Conservation (phyloP, 2,329 filamentous ascomycete species). For the Colletotrichum euphorbiae region DNA sequence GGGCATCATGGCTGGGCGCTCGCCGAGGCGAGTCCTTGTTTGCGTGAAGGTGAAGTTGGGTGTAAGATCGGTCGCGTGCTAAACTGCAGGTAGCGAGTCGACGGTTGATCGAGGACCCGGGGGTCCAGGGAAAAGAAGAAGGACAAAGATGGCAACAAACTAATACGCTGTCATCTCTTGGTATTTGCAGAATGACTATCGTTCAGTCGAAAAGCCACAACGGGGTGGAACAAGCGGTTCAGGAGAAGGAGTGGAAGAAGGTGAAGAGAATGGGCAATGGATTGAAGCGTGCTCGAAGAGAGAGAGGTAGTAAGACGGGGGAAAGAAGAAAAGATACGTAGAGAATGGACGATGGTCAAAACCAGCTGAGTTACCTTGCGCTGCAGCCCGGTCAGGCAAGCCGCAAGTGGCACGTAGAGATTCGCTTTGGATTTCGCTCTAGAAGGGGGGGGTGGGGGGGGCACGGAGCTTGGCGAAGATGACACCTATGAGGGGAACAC, state of each 20-base stretch:
- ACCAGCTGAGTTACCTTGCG: neutral
- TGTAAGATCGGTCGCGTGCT: slow-evolving; percentile 27
- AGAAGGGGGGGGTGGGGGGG: too few species aligned
- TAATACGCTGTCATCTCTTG: slow-evolving; percentile 32
- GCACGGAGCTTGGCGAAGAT: slow-evolving; percentile 26
- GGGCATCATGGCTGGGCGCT: slow-evolving; percentile 57
- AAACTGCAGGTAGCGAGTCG: slow-evolving; percentile 21
- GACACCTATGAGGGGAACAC: neutral
- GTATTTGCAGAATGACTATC: slow-evolving; percentile 3
- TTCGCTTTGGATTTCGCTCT: slow-evolving; percentile 3
- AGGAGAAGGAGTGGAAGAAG: slow-evolving; percentile 24
- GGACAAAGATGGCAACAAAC: slow-evolving; percentile 11
- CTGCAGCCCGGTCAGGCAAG: slow-evolving; percentile 16
- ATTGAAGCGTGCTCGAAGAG: slow-evolving; percentile 3
- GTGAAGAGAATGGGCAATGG: slow-evolving; percentile 4
- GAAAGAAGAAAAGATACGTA: slow-evolving; percentile 31
- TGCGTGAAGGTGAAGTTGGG: neutral
- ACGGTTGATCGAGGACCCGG: slow-evolving; percentile 19
- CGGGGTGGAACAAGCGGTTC: neutral
- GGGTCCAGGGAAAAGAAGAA: slow-evolving; percentile 18
- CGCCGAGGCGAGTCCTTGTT: slow-evolving; percentile 24
- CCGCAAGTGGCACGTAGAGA: slow-evolving; percentile 28
- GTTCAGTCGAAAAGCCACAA: neutral
- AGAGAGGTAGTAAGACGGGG: neutral
- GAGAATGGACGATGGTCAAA: slow-evolving; percentile 8